Conservation (phyloP, 2,329 filamentous ascomycete genomes). For the Rhexocercosporidium sp. region DNA sequence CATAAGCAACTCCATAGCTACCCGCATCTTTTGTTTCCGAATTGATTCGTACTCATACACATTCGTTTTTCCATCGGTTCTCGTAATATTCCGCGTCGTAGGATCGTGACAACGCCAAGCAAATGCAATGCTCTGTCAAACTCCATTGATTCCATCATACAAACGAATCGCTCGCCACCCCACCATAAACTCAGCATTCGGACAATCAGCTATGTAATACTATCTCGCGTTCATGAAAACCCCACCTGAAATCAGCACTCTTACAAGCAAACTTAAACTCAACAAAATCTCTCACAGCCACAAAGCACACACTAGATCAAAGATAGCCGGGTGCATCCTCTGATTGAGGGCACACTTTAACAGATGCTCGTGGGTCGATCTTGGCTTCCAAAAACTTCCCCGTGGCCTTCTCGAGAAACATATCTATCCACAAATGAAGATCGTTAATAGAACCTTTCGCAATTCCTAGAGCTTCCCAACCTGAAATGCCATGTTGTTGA, state of each 20-base stretch:
- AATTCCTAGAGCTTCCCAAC: not conserved
- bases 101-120: not conserved
- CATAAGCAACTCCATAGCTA: constrained; percentile 2
- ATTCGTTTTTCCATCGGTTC: not conserved
- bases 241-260: not conserved
- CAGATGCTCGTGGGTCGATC: not conserved
- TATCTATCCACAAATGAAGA: not conserved
- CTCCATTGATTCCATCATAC: not conserved
- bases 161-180: not conserved
- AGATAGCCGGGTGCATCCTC: not conserved
- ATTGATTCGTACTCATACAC: not conserved
- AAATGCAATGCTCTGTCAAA: not conserved
- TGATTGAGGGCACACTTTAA: not conserved
- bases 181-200: not conserved
- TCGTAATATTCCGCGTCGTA: not conserved
- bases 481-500: not conserved
- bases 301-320: not conserved
- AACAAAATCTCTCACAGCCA: not conserved
- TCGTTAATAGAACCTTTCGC: too few species aligned
- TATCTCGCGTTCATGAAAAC: not conserved
- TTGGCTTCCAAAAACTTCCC: not conserved
- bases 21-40: not conserved
- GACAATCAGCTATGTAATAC: not conserved
- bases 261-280: not conserved
- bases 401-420: not conserved